phyloP scores from a whole-genome alignment of 2,329 filamentous ascomycete species.

The Calonectria multiphialidica region DNA sequence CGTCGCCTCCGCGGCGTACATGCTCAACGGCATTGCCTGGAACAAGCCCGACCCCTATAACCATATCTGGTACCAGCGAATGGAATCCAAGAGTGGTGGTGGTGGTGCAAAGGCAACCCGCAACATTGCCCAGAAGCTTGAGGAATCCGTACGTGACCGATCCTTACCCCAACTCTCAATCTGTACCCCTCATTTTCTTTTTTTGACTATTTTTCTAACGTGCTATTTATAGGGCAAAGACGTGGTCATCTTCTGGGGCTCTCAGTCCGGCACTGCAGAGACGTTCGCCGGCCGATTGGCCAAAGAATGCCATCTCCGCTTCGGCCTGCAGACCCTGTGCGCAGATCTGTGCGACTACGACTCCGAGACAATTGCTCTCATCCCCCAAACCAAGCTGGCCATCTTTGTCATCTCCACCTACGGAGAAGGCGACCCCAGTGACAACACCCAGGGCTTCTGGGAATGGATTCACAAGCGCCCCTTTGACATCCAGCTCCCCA shows the following conservation, averaged over 20 bases:
- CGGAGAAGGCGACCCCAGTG: constrained; percentile 56
- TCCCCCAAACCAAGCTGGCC: constrained; percentile 41
- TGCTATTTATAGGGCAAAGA: constrained; percentile 70
- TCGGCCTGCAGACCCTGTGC: constrained; percentile 91
- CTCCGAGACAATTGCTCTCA: constrained; percentile 49
- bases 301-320: constrained; percentile 90
- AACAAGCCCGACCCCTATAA: constrained; percentile 62
- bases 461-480: constrained; percentile 41
- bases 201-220: neutral
- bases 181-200: neutral
- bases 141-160: constrained; percentile 41
- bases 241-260: constrained; percentile 94
- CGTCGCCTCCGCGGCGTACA: constrained; percentile 46
- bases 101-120: constrained; percentile 52
- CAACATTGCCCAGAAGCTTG: constrained; percentile 55
- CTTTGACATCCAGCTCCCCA: constrained; percentile 23
- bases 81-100: constrained; percentile 48
- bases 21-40: constrained; percentile 58
- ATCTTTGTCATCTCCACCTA: constrained; percentile 55
- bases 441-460: constrained; percentile 50
- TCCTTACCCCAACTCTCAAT: neutral
- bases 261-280: constrained; percentile 95
- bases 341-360: constrained; percentile 63
- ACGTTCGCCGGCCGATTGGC: constrained; percentile 89
- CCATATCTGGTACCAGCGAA: constrained; percentile 61